Base-by-base conservation (phyloP, 805 yeast genomes). In the Candida tallmaniae region DNA sequence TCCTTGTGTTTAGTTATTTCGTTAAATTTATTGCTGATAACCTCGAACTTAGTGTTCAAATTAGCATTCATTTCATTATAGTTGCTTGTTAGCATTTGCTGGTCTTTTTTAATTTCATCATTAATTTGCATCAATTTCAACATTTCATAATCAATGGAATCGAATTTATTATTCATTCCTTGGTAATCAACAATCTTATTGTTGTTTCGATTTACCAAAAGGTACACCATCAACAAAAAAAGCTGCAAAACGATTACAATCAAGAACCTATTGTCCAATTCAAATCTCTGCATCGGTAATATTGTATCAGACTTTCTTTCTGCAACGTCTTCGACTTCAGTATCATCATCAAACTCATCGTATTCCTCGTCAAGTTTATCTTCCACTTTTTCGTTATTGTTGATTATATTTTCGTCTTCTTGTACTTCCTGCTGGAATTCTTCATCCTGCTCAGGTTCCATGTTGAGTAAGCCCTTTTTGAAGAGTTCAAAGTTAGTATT, bases 401-500 rank as follows among this genome's bases (percentile, higher is more conserved):
- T 32, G 11, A 27, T 32, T 9, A 16, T 32, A 19, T 16, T 8
- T 11, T 21, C 31, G 5, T 21, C 22, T 5, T 27, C 29, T 7
- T 11, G 21, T 14, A 3, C 12, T 13, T 26, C 23, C 12, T 35
- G 23, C 9, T 35, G 28, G 4, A 35, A 29, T 25, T 25, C 25
- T 9, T 32, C 40, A 21, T 34, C 30, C 11, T 31, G 34, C n/a
- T 25, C 13, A 9, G n/a, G 7, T 12, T 28, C 31, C 6, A 6
- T 7, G 10, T 20, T 17, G 11, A 27, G 15, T 20, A 16, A n/a
- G 13, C 36, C 35, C 15, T 35, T 32, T n/a, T 49, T 40, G 31
- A 46, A 54, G 4, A 39, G 22, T 5, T 33, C 40, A 35, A 51
- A 56, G 8, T 40, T 38, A 13, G 30, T 26, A 34, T 54, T 54